phyloP scores from a whole-genome alignment of 2,329 filamentous ascomycete species.

The Aphanocladium album region DNA sequence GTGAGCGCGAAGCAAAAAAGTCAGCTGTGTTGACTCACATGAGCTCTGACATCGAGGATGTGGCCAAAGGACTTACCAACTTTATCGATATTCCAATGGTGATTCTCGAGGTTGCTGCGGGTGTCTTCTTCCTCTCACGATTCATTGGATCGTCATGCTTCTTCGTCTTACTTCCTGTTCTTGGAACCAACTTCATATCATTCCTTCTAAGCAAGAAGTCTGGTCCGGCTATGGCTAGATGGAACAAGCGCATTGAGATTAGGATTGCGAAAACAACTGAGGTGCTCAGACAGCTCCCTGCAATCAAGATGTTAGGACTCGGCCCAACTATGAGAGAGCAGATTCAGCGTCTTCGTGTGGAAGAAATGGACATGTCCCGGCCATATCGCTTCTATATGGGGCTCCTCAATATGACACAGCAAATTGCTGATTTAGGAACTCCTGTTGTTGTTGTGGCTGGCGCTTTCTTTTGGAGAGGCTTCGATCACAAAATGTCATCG shows the following conservation, averaged over 20 bases:
- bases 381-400: background rate
- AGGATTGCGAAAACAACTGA: background rate
- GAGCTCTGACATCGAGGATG: constrained; percentile 5
- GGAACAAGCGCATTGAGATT: background rate
- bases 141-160: constrained; percentile 1
- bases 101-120: background rate
- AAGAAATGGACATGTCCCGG: background rate
- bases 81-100: background rate
- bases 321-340: background rate
- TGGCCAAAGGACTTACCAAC: background rate
- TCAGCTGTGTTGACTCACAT: constrained; percentile 5
- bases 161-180: background rate
- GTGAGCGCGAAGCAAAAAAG: constrained; percentile 25
- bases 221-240: background rate
- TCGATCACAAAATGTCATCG: background rate
- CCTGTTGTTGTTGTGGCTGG: background rate
- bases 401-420: background rate
- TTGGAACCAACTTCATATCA: background rate
- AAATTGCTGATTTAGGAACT: background rate
- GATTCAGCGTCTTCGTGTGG: background rate
- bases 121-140: background rate
- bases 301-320: constrained; percentile 8
- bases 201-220: background rate
- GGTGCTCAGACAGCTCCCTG: background rate
- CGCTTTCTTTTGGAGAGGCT: constrained; percentile 1